phyloP scores from a whole-genome alignment of 1,284 basidiomycete genomes.

The Phaffia rhodozyma region DNA sequence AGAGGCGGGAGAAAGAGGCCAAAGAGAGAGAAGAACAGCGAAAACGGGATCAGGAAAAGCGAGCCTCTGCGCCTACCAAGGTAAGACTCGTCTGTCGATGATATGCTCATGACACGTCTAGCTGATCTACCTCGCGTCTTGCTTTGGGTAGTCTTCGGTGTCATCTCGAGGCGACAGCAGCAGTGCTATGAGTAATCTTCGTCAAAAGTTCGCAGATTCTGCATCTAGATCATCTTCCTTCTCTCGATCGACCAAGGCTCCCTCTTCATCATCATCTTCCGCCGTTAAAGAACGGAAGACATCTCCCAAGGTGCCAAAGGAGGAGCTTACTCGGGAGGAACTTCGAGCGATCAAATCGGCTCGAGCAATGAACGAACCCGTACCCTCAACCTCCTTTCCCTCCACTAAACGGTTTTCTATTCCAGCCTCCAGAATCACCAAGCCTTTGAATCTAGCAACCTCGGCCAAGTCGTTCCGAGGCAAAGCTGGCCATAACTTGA shows the following conservation, averaged over 20 bases:
- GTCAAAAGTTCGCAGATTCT: no score
- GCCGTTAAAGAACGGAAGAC: neutral
- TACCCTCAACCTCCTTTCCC: neutral
- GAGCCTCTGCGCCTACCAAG: slow-evolving; percentile 1
- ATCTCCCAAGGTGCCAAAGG: neutral
- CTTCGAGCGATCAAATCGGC: slow-evolving; percentile 12
- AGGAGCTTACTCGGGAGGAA: slow-evolving; percentile 14
- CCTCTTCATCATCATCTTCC: neutral
- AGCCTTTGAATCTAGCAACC: no score
- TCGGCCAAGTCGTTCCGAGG: no score
- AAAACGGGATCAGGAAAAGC: slow-evolving; percentile 1
- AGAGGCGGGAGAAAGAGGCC: neutral
- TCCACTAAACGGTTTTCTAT: neutral
- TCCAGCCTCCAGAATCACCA: no score
- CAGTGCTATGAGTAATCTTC: no score
- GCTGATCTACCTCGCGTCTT: neutral
- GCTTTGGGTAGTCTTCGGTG: no score
- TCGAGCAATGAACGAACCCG: neutral
- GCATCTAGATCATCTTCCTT: neutral
- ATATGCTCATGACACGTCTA: neutral
- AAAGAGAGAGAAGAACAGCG: slow-evolving; percentile 10
- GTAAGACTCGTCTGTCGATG: neutral
- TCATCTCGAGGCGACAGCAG: no score
- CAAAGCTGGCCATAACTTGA: neutral
- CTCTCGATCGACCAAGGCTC: neutral